phyloP scores from a whole-genome alignment of 768 basidiomycete genomes.

The Xerocomellus chrysenteron region DNA sequence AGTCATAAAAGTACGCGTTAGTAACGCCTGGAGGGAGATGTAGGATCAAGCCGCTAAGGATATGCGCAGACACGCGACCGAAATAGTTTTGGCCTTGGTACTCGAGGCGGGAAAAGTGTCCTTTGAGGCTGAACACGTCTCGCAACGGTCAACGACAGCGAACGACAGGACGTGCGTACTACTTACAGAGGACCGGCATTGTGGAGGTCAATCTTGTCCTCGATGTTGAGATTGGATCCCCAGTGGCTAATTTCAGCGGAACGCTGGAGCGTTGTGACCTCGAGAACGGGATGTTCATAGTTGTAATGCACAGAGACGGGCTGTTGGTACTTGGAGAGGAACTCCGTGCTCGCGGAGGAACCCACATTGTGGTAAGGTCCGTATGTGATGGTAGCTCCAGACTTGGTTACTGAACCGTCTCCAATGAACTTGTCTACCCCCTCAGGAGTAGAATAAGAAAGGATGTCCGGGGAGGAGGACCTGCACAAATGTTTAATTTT shows the following conservation, averaged over 20 bases:
- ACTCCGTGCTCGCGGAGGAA: constrained; percentile 53
- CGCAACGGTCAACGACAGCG: background rate
- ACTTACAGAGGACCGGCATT: constrained; percentile 91
- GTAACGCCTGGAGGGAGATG: constrained; percentile 82
- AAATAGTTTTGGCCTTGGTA: constrained; percentile 78
- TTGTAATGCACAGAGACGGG: constrained; percentile 74
- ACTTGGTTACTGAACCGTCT: constrained; percentile 64
- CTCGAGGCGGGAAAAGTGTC: constrained; percentile 90
- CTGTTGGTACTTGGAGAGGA: constrained; percentile 62
- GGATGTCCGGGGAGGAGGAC: constrained; percentile 66
- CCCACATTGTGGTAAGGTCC: constrained; percentile 84
- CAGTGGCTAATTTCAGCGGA: constrained; percentile 93
- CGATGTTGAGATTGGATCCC: constrained; percentile 92
- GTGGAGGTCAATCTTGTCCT: constrained; percentile 81
- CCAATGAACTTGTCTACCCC: constrained; percentile 56
- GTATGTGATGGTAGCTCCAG: constrained; percentile 81
- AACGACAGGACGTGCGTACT: background rate
- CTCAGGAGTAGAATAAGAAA: constrained; percentile 70
- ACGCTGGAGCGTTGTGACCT: constrained; percentile 70
- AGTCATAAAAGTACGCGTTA: constrained; percentile 86
- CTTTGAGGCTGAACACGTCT: constrained; percentile 69
- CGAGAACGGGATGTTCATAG: constrained; percentile 78
- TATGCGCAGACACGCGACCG: constrained; percentile 63
- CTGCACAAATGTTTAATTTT: constrained; percentile 38
- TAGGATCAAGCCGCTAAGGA: constrained; percentile 70